Evolutionary conservation across 2,329 filamentous ascomycete species (phyloP), one percentile per base, ranked within the genome.

Genomic region (Thermomyces lanuginosus): DNA sequence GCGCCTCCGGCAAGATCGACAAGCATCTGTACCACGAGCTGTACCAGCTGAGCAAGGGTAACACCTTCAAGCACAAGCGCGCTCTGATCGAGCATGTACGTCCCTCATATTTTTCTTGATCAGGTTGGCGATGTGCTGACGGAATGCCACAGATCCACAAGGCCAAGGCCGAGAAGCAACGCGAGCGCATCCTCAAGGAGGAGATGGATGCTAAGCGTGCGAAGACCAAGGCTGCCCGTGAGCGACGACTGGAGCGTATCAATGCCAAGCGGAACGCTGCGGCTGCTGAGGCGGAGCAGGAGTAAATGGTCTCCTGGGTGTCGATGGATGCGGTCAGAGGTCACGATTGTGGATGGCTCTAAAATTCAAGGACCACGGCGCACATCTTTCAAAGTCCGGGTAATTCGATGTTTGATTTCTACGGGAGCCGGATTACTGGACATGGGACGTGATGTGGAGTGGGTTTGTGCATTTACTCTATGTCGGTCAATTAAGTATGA

Each of bases 41-140:
- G 48, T 98, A 98, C 76, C 89, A 93, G 66, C 71, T 92, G 61
- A 89, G 80, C 77, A 98, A 98, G 84, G 91, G 89, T 91, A 98
- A 98, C 78, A 86, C 89, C 63, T 98, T 98, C 80, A 98, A 98
- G 84, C 89, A 98, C 82, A 98, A 95, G 84, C 79, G 89, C 67
- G 89, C 84, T 57, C 77, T 98, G 53, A 83, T 98, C 61, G 89
- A 98, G 76, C 89, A 98, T 72, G 89, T 98, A 91, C 58, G 89
- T 52, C 29, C 30, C 31, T 32, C 36, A 30, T 16, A 29, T 16
- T 21, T 21, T 12, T 8, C 21, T 8, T 22, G 23, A 26, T 8
- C 16, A 20, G 15, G 22, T 26, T 20, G 21, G 23, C 26, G 19
- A 30, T 30, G 13, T 21, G 32, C 42, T 41, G 43, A 47, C 39